Percentiles rank a stretch among this genome's conserved stretches.
Evolutionary conservation across 2,329 filamentous ascomycete genomes (phyloP).

Genomic region (Nemania diffusa): DNA sequence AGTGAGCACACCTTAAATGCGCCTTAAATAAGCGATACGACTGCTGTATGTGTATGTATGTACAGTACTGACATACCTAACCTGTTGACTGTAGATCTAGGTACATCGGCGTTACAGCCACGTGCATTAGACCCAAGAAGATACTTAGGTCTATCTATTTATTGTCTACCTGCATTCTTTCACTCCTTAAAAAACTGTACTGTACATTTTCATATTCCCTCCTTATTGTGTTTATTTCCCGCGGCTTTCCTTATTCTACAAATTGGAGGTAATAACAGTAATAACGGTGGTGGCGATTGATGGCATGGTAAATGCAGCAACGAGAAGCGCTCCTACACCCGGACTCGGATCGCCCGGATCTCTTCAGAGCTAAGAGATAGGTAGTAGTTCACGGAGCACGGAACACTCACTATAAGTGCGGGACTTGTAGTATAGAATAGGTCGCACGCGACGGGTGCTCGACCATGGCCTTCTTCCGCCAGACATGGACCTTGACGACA

Average conservation of each 20-base stretch:
- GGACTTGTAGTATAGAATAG: neutral
- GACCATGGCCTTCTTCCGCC: conserved; percentile 64
- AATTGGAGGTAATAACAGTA: neutral
- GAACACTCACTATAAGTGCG: conserved; percentile 18
- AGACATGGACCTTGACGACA: conserved; percentile 68
- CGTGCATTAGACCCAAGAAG: too few species aligned
- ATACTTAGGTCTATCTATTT: neutral
- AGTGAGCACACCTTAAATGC: neutral
- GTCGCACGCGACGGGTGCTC: conserved; percentile 13
- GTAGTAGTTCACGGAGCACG: too few species aligned
- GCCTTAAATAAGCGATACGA: neutral
- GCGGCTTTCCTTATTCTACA: neutral
- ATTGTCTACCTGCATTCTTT: neutral
- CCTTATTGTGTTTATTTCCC: neutral
- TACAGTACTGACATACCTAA: too few species aligned
- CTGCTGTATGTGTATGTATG: neutral
- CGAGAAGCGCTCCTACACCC: conserved; percentile 8
- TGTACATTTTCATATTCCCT: neutral
- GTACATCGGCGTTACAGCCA: too few species aligned
- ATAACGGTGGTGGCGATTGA: conserved; percentile 13
- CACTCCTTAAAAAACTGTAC: neutral
- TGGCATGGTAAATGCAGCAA: conserved; percentile 28
- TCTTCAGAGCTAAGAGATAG: conserved; percentile 1
- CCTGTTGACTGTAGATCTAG: too few species aligned
- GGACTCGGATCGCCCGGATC: conserved; percentile 31